A percentile compares a stretch with the other conserved stretches of the same genome.
These are phyloP conservation scores for Eucalyptus caleyi DNA, from an alignment of 345 rosid genomes.

Conservation along the genomic window DNA sequence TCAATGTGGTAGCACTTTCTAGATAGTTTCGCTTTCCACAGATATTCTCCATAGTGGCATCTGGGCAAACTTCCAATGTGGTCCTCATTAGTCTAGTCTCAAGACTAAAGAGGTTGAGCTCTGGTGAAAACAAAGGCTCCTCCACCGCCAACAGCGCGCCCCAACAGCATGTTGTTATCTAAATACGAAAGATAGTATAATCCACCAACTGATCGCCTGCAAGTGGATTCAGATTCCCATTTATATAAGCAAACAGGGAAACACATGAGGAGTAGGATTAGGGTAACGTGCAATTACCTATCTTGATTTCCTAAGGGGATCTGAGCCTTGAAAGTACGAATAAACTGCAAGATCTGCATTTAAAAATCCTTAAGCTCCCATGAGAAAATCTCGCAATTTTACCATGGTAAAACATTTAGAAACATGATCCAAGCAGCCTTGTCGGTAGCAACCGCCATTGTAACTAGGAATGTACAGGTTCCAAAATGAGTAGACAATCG, in stretches of 20 bases:
- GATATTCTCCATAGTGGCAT: not conserved
- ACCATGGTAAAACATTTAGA: not conserved
- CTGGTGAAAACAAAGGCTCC: conserved; percentile 80
- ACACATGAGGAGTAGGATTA: not conserved
- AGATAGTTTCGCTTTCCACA: not conserved
- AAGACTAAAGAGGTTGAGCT: conserved; percentile 57
- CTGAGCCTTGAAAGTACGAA: conserved; percentile 66
- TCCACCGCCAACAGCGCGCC: conserved; percentile 92
- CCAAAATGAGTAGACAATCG: not conserved
- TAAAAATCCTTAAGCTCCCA: not conserved
- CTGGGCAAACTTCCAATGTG: not conserved
- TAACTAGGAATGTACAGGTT: not conserved
- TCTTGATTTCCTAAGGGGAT: conserved; percentile 47
- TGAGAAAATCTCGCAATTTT: not conserved
- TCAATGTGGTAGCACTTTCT: not conserved
- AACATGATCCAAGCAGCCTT: not conserved
- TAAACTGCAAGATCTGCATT: conserved; percentile 73
- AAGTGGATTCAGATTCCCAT: not conserved
- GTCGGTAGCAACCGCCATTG: not conserved
- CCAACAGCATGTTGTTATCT: conserved; percentile 72
- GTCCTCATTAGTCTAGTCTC: not conserved
- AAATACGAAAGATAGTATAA: conserved; percentile 82
- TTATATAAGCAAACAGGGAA: not conserved
- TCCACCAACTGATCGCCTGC: conserved; percentile 70
- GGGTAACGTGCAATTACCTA: not conserved